Conservation (phyloP, 2,329 filamentous ascomycete species). For the Microascus cirrosus region DNA sequence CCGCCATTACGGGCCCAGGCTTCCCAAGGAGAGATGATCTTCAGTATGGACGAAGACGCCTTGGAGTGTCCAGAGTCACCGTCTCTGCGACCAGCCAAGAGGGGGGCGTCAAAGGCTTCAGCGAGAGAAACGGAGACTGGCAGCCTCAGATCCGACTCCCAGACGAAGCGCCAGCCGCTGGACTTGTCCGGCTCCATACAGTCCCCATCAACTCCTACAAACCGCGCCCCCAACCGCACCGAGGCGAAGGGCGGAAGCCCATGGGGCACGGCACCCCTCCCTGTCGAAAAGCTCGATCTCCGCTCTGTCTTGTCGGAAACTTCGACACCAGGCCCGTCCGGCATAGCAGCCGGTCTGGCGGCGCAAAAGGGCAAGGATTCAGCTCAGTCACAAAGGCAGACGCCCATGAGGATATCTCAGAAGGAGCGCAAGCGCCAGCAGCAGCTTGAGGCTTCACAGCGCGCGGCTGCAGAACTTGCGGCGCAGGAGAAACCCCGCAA, state of each 20-base stretch:
- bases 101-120: not conserved
- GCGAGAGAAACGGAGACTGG: not conserved
- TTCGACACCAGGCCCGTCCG: conserved; percentile 32
- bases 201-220: not conserved
- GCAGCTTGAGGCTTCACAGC: conserved; percentile 46
- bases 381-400: conserved; percentile 23
- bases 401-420: conserved; percentile 63
- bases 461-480: conserved; percentile 25
- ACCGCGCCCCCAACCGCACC: not conserved
- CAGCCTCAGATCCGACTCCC: not conserved
- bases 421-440: conserved; percentile 83
- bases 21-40: conserved; percentile 71
- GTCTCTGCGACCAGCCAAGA: not conserved
- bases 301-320: conserved; percentile 62
- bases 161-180: not conserved
- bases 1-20: conserved; percentile 58
- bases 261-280: conserved; percentile 39
- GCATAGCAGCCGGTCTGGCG: conserved; percentile 41
- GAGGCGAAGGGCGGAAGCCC: conserved; percentile 22
- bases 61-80: not conserved
- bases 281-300: conserved; percentile 57
- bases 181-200: not conserved
- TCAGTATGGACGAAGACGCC: conserved; percentile 81
- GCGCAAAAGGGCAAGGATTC: conserved; percentile 31
- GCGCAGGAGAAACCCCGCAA: conserved; percentile 19